Conservation (phyloP, 2,329 filamentous ascomycete genomes). For the Chrysoporthe austroafricana region DNA sequence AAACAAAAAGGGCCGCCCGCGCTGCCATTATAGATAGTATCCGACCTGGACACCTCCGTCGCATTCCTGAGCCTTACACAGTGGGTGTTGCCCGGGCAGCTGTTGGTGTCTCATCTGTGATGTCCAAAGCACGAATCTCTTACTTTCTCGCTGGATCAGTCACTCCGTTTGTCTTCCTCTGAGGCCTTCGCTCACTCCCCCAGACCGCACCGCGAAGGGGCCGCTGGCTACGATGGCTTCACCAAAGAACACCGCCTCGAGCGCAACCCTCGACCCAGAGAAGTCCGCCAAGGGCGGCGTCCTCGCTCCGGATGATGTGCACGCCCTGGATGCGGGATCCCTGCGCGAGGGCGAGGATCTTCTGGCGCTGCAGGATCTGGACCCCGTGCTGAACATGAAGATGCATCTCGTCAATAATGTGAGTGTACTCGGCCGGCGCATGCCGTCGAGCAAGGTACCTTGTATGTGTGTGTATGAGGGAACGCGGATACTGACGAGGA, state of each 20-base stretch:
- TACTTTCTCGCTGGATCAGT: neutral
- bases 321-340: constrained; percentile 14
- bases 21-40: neutral
- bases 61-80: neutral
- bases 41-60: neutral
- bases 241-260: neutral
- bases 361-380: constrained; percentile 52
- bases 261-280: neutral
- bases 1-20: too few species aligned
- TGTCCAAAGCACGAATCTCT: neutral
- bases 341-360: constrained; percentile 42
- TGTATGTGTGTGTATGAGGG: neutral
- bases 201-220: neutral
- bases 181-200: neutral
- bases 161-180: neutral
- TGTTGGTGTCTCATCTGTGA: constrained; percentile 9
- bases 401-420: constrained; percentile 62
- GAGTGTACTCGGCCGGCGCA: constrained; percentile 1
- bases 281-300: neutral
- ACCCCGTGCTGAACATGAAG: constrained; percentile 57
- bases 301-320: constrained; percentile 8
- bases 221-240: neutral
- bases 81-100: neutral
- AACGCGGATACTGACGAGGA: constrained; percentile 32
- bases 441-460: too few species aligned